Percentiles rank a stretch among this genome's conserved stretches.
phyloP scores from a whole-genome alignment of 352 stramenopile species.

The Phytophthora capsici region DNA sequence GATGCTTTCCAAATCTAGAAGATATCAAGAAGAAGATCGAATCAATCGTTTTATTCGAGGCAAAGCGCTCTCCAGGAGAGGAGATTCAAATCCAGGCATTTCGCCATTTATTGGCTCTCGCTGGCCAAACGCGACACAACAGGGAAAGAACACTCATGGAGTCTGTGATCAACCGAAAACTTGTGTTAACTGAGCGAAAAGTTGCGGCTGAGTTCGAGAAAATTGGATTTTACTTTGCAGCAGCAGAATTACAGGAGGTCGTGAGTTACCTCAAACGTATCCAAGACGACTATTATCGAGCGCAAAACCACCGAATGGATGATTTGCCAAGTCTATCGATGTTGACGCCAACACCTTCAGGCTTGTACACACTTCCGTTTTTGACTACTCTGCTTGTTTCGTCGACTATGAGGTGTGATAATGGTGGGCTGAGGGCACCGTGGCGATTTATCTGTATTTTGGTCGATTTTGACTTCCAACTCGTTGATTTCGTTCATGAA shows the following conservation, averaged over 20 bases:
- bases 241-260: constrained; percentile 52
- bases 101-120: constrained; percentile 61
- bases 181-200: constrained; percentile 70
- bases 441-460: constrained; percentile 67
- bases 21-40: constrained; percentile 69
- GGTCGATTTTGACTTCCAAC: constrained; percentile 65
- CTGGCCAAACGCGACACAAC: constrained; percentile 48
- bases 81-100: constrained; percentile 64
- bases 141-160: constrained; percentile 64
- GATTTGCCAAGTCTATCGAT: constrained; percentile 69
- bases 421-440: constrained; percentile 20
- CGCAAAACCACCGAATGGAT: constrained; percentile 60
- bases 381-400: constrained; percentile 51
- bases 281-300: constrained; percentile 58
- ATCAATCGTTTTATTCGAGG: constrained; percentile 61
- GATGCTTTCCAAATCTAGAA: constrained; percentile 51
- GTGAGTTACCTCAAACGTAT: constrained; percentile 56
- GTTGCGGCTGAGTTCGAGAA: constrained; percentile 52
- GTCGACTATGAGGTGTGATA: constrained; percentile 46
- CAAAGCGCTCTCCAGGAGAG: constrained; percentile 68
- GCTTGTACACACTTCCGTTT: constrained; percentile 56
- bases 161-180: constrained; percentile 65
- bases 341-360: constrained; percentile 42
- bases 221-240: constrained; percentile 65
- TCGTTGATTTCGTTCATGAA: constrained; percentile 72